phyloP scores from a whole-genome alignment of 139 green algal genomes.

The Diplosphaera chodatii region DNA sequence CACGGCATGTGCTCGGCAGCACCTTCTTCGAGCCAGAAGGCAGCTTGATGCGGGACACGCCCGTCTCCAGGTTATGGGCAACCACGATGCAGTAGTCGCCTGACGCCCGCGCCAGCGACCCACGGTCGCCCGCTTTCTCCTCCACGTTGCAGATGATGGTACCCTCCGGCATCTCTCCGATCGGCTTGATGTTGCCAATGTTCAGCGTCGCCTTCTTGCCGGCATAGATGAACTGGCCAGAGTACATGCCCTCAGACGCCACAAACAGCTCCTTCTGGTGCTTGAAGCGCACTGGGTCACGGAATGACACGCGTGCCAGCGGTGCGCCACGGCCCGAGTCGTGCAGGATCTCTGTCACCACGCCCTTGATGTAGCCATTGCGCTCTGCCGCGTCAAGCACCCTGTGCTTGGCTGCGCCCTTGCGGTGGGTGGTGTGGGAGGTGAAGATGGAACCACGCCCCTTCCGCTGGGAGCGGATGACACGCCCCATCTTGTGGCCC shows the following conservation, averaged over 20 bases:
- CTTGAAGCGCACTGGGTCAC: conserved; percentile 86
- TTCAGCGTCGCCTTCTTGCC: conserved; percentile 92
- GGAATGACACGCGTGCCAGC: conserved; percentile 81
- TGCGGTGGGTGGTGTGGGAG: conserved; percentile 91
- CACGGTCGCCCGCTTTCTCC: conserved; percentile 89
- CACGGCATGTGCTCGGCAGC: conserved; percentile 84
- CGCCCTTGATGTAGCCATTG: conserved; percentile 92
- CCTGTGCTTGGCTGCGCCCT: conserved; percentile 89
- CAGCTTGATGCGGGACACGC: conserved; percentile 98
- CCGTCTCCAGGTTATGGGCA: conserved; percentile 94
- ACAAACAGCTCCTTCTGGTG: conserved; percentile 96
- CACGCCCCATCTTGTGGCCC: conserved; percentile 83
- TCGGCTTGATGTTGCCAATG: conserved; percentile 96
- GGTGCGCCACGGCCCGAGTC: conserved; percentile 93
- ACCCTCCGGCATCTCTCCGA: conserved; percentile 96
- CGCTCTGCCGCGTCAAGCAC: conserved; percentile 79
- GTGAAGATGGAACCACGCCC: conserved; percentile 93
- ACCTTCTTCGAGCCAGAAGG: conserved; percentile 98
- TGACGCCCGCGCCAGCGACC: conserved; percentile 82
- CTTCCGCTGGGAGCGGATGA: conserved; percentile 98
- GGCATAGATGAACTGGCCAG: conserved; percentile 96
- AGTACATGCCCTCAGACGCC: conserved; percentile 94
- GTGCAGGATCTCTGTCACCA: conserved; percentile 97
- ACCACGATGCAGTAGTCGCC: conserved; percentile 98
- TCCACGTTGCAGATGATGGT: conserved; percentile 99